phyloP scores from a whole-genome alignment of 441 rosid genomes.

The Corymbia citriodora region DNA sequence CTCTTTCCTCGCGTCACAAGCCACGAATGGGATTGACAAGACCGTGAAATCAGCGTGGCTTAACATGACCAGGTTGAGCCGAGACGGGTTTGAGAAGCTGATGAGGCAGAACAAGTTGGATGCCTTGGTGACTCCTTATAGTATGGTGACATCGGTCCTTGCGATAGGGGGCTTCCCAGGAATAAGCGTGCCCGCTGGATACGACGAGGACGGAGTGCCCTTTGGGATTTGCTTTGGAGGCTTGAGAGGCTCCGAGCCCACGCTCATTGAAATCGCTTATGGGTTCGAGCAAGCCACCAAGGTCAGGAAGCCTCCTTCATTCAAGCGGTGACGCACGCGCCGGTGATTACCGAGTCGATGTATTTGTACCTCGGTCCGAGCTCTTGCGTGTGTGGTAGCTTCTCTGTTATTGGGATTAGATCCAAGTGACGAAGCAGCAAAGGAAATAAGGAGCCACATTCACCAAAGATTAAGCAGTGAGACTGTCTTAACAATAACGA shows the following conservation, averaged over 20 bases:
- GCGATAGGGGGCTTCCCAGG: constrained; percentile 28
- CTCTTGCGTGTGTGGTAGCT: not conserved
- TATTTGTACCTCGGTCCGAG: not conserved
- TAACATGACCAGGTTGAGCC: not conserved
- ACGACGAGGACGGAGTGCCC: constrained; percentile 1
- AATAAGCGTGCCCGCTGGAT: constrained; percentile 27
- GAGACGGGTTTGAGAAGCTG: not conserved
- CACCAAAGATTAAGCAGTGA: not conserved
- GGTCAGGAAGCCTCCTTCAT: not conserved
- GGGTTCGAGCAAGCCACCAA: constrained; percentile 19
- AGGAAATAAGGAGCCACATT: not conserved
- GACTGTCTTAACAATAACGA: not conserved
- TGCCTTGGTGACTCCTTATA: not conserved
- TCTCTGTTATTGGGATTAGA: not conserved
- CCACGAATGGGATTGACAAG: not conserved
- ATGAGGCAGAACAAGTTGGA: not conserved
- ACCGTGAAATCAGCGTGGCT: not conserved
- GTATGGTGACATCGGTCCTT: fast-evolving
- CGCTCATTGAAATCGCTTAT: constrained; percentile 16
- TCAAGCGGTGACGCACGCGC: not conserved
- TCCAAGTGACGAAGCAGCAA: not conserved
- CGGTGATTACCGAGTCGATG: not conserved
- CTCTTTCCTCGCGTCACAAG: not conserved
- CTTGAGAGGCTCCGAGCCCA: constrained; percentile 18
- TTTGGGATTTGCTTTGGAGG: constrained; percentile 21